phyloP scores from a whole-genome alignment of 306 rosid species.

The Astragalus membranaceus region DNA sequence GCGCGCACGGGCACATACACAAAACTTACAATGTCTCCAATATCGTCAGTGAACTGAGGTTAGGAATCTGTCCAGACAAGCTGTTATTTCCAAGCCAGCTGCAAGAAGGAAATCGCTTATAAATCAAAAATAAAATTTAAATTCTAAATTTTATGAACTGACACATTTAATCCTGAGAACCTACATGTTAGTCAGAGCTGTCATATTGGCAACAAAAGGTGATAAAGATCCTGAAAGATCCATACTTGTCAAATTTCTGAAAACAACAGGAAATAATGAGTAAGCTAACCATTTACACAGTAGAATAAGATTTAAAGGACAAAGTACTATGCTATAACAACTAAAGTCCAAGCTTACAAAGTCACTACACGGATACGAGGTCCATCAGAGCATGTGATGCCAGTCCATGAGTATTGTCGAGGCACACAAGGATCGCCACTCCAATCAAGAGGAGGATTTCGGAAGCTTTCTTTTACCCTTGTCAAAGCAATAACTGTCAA shows the following conservation, averaged over 20 bases:
- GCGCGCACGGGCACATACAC: neutral
- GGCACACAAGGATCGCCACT: slow-evolving; percentile 93
- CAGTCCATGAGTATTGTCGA: slow-evolving; percentile 72
- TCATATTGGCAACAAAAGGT: slow-evolving; percentile 70
- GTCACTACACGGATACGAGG: slow-evolving; percentile 57
- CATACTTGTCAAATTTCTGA: slow-evolving; percentile 84
- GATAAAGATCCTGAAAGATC: slow-evolving; percentile 76
- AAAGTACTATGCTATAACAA: neutral
- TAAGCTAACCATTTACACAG: slow-evolving; percentile 24
- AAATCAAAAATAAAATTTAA: neutral
- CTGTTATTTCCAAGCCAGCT: slow-evolving; percentile 88
- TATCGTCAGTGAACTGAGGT: slow-evolving; percentile 56
- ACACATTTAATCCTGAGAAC: slow-evolving; percentile 16
- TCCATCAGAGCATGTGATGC: slow-evolving; percentile 74
- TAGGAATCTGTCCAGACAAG: slow-evolving; percentile 73
- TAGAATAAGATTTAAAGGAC: slow-evolving; percentile 1
- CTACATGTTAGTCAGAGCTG: slow-evolving; percentile 71
- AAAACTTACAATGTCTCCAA: slow-evolving; percentile 72
- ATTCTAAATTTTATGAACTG: slow-evolving; percentile 3
- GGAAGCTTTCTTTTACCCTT: slow-evolving; percentile 39
- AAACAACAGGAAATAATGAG: slow-evolving; percentile 25
- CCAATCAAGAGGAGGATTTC: slow-evolving; percentile 74
- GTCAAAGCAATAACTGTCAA: slow-evolving; percentile 61
- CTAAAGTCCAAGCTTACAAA: slow-evolving; percentile 50
- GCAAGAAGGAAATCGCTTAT: slow-evolving; percentile 17